Evolutionary conservation across 768 basidiomycete species (phyloP).

Genomic region (Ramaria sp.): DNA sequence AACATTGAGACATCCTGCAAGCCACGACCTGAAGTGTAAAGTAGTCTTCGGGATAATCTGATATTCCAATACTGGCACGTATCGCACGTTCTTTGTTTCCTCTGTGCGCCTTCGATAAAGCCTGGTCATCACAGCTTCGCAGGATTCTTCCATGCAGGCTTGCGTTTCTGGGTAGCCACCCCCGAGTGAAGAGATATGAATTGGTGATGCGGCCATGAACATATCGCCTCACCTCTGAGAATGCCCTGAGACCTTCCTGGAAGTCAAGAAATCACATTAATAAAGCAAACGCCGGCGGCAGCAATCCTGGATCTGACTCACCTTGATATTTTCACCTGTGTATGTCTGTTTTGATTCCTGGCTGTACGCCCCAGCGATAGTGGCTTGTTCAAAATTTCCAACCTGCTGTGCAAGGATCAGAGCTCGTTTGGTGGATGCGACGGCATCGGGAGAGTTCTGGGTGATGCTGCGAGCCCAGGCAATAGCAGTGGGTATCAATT

Average conservation of each 20-base stretch:
- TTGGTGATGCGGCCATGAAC: neutral
- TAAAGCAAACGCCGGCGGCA: neutral
- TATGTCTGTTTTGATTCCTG: conserved; percentile 43
- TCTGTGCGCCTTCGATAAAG: too few species aligned
- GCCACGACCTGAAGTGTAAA: too few species aligned
- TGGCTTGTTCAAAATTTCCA: conserved; percentile 40
- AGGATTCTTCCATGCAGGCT: conserved; percentile 47
- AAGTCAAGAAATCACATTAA: neutral
- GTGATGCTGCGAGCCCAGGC: conserved; percentile 47
- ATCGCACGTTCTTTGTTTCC: too few species aligned
- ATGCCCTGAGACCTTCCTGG: conserved; percentile 64
- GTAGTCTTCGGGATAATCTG: too few species aligned
- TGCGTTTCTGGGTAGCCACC: conserved; percentile 26
- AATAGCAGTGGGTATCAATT: conserved; percentile 54
- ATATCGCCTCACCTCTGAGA: conserved; percentile 34
- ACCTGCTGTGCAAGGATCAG: conserved; percentile 43
- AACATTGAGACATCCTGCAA: too few species aligned
- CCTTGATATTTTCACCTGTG: conserved; percentile 61
- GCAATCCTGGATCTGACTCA: conserved; percentile 15
- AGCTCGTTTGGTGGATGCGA: conserved; percentile 66
- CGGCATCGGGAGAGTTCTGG: conserved; percentile 66
- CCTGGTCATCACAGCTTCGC: conserved; percentile 33
- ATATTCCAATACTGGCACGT: too few species aligned
- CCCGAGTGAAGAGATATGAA: neutral
- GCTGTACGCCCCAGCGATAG: conserved; percentile 35